Base-by-base conservation (phyloP, 176 grass and related monocot species). In the Bothriochloa decipiens region DNA sequence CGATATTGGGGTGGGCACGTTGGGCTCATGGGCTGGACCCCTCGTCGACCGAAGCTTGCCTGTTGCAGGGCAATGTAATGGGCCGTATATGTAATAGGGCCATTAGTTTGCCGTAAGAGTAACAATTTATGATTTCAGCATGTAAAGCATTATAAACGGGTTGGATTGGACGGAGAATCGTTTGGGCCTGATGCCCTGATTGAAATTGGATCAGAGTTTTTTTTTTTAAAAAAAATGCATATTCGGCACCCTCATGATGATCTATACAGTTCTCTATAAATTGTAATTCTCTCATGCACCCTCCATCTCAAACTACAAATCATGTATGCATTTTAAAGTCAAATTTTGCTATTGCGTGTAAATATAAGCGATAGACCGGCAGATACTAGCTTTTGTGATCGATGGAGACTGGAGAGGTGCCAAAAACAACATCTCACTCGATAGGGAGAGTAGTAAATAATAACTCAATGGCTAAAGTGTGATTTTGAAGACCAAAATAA, bases 21-120 rank as follows among this genome's bases (percentile, higher is more conserved):
- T 83, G 74, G 68, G 77, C 71, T 69, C 15, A 45, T 83, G 79
- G 68, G 77, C 71, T 69, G 15, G 68, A 37, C 23, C 23, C 11
- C 0, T 4, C 12, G 16, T 37, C 6, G 12, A 16, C 11, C 11
- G 0, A 3, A 40, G 11, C 2, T 12, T 13, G 3, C 1, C 0
- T 25, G 4, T 5, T 47, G 17, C 36, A 0, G 9, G 27, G 8
- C 53, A 67, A 4, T 14, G 13, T 1, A 45, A 50, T 42, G 43
- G 8, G 26, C 62, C 10, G 3, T 29, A 11, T 11, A 2, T 22
- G 37, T 1, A 7, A 5, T 9, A 6, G 3, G 9, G 16, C 10
- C 10, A 65, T 6, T 52, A 22, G 0, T 70, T 70, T 22, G 8
- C 6, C 20, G 18, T 8, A 55, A 55, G 16, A 3, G 49, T 52